Conservation (phyloP, 1,284 basidiomycete species). For the Cryptococcus hybrid region DNA sequence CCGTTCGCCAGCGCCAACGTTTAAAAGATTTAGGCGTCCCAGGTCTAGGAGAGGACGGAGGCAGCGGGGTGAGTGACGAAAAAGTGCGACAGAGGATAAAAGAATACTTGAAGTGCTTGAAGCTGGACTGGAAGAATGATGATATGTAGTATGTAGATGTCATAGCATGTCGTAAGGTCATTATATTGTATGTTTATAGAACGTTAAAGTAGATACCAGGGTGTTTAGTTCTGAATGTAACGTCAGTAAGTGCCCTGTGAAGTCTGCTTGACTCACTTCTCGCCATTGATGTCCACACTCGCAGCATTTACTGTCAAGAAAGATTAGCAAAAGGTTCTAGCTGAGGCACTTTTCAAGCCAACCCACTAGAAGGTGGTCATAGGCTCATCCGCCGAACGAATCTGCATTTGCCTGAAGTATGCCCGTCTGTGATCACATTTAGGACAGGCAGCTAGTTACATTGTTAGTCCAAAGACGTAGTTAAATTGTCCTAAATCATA, state of each 20-base stretch:
- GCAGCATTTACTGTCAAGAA: slow-evolving; percentile 42
- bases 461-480: no score
- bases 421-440: slow-evolving; percentile 87
- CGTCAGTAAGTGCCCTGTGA: background rate
- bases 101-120: slow-evolving; percentile 41
- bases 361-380: slow-evolving; percentile 87
- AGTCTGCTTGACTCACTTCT: slow-evolving; percentile 29
- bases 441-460: slow-evolving; percentile 68
- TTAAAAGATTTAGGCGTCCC: slow-evolving; percentile 39
- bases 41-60: slow-evolving; percentile 25
- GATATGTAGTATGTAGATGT: no score
- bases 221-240: background rate
- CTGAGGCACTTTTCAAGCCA: background rate
- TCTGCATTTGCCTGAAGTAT: slow-evolving; percentile 96
- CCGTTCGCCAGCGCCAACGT: slow-evolving; percentile 26
- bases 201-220: background rate
- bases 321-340: background rate
- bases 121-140: slow-evolving; percentile 30
- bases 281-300: slow-evolving; percentile 49
- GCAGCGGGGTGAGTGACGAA: slow-evolving; percentile 1
- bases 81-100: slow-evolving; percentile 27
- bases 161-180: slow-evolving; percentile 5
- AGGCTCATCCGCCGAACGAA: slow-evolving; percentile 92
- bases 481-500: background rate
- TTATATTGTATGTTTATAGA: slow-evolving; percentile 2